These are phyloP conservation scores for Wickerhamiella lipophila DNA, from an alignment of 805 yeast genomes.

Conservation along the genomic window DNA sequence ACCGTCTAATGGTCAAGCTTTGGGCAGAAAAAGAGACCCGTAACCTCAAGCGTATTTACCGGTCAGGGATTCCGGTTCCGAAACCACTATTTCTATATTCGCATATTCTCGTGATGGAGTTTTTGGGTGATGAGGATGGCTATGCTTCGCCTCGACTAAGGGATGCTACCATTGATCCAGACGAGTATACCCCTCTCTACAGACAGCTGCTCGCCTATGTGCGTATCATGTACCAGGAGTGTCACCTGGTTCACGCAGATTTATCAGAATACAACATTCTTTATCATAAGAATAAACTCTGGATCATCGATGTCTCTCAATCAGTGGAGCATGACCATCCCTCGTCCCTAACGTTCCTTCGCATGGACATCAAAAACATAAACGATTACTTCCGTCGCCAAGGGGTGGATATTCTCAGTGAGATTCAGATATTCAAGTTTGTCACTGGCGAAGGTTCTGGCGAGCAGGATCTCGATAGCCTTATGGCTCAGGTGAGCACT, in stretches of 20 bases:
- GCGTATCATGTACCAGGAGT: conserved; percentile 74
- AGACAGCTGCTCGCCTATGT: conserved; percentile 70
- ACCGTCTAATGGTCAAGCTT: conserved; percentile 90
- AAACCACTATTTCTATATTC: conserved; percentile 79
- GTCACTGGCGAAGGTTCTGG: conserved; percentile 36
- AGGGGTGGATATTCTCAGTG: conserved; percentile 67
- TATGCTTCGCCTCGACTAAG: conserved; percentile 83
- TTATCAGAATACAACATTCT: conserved; percentile 89
- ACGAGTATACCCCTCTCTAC: conserved; percentile 54
- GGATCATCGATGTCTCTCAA: conserved; percentile 93
- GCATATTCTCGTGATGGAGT: conserved; percentile 93
- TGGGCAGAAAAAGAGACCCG: conserved; percentile 99
- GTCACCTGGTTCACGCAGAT: conserved; percentile 93
- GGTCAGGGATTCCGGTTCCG: conserved; percentile 82
- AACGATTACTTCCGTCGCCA: conserved; percentile 73
- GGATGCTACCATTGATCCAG: conserved; percentile 58
- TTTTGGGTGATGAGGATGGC: conserved; percentile 58
- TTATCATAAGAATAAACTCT: conserved; percentile 56
- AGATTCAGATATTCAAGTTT: conserved; percentile 67
- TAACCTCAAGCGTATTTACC: conserved; percentile 68
- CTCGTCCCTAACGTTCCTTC: conserved; percentile 80
- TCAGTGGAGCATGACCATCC: conserved; percentile 98
- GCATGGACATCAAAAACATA: conserved; percentile 96
- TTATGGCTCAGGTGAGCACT: conserved; percentile 20
- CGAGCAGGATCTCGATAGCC: conserved; percentile 26